Percentiles rank a stretch among this genome's conserved stretches.
Conservation (phyloP, 306 rosid species). For the Prunus dulcis region DNA sequence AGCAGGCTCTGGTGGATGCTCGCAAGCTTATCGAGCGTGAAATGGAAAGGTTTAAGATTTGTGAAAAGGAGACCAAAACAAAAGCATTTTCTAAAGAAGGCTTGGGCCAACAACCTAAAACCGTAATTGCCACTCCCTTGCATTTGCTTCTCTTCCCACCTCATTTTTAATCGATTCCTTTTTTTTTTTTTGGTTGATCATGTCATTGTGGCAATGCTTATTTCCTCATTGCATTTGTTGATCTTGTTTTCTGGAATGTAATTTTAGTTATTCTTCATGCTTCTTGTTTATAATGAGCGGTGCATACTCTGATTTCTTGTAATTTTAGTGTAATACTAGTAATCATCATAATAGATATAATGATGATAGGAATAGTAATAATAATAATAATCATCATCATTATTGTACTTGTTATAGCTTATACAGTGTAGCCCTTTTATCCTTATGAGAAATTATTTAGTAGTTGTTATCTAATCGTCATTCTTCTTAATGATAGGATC, state of each 20-base stretch:
- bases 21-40: conserved; percentile 94
- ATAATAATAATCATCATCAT: no score
- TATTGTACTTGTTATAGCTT: background rate
- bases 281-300: background rate
- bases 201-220: background rate
- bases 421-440: background rate
- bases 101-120: conserved; percentile 93
- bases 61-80: conserved; percentile 97
- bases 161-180: background rate
- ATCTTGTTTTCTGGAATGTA: background rate
- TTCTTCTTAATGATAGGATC: conserved; percentile 58
- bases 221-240: background rate
- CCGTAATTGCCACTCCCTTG: conserved; percentile 51
- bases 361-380: no score
- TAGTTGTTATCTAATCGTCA: background rate
- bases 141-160: background rate
- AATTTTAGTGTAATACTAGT: no score
- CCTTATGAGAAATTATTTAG: background rate
- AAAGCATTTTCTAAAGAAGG: conserved; percentile 99
- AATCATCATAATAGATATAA: no score
- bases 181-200: background rate
- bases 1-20: conserved; percentile 95
- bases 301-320: background rate
- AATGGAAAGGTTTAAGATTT: conserved; percentile 96
- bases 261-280: background rate